Evolutionary conservation across 371 early-diverging fungal genomes (phyloP), one percentile per base, ranked within the genome.

Genomic region (Vavraia culicis): DNA sequence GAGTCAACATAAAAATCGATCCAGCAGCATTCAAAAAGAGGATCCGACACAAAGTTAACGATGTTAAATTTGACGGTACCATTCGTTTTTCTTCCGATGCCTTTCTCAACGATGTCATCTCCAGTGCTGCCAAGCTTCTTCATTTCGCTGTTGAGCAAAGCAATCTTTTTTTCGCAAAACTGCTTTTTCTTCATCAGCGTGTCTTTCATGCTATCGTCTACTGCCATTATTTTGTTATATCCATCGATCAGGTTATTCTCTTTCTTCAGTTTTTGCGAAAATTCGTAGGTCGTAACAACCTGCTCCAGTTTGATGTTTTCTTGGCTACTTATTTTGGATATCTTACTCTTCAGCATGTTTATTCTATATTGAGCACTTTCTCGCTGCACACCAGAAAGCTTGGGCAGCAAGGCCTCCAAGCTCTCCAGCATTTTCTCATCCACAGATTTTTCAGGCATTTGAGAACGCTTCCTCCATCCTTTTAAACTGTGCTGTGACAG

Each of bases 221-320:
- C 37, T 13, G 16, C 13, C 10, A 52, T 34, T 21, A 64, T 14
- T 5, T 47, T 51, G 3, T 38, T 38, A 45, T 60, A 64, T 13
- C 60, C 64, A 11, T 36, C 35, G 16, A 64, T 35, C 15, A 64
- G 35, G 38, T 60, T 57, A 21, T 53, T 56, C 41, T 64, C 60
- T 52, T 46, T 45, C 10, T 22, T 8, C 10, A 59, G 39, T 31
- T 56, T 49, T 1, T 44, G 11, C 4, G n/a, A n/a, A n/a, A n/a
- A n/a, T n/a, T n/a, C n/a, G n/a, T n/a, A n/a, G n/a, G n/a, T n/a
- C n/a, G n/a, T n/a, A n/a, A n/a, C n/a, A n/a, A n/a, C n/a, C n/a
- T n/a, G n/a, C n/a, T n/a, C n/a, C n/a, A n/a, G n/a, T n/a, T n/a
- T n/a, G n/a, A n/a, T n/a, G n/a, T n/a, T n/a, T n/a, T n/a, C n/a